phyloP scores from a whole-genome alignment of 2,329 filamentous ascomycete genomes.

The Microcyclospora pomicola region DNA sequence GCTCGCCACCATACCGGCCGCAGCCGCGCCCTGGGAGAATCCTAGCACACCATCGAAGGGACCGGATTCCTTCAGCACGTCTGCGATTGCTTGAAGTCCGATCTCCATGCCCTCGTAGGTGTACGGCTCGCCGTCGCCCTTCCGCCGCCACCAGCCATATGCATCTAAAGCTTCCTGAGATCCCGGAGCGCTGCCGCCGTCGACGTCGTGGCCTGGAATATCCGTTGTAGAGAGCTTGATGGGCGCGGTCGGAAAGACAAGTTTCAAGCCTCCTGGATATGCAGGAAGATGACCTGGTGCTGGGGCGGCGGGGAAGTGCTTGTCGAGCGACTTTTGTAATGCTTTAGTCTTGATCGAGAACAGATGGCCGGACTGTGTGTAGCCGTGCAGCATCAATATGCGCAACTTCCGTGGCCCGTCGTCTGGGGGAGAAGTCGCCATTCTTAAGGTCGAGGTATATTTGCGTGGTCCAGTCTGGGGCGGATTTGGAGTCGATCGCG shows the following conservation, averaged over 20 bases:
- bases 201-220: slow-evolving; percentile 44
- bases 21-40: slow-evolving; percentile 67
- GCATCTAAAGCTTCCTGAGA: slow-evolving; percentile 38
- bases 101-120: slow-evolving; percentile 55
- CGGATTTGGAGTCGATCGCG: too few species aligned
- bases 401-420: slow-evolving; percentile 23
- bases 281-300: slow-evolving; percentile 26
- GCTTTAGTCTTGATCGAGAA: slow-evolving; percentile 85
- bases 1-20: slow-evolving; percentile 57
- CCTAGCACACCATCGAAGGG: slow-evolving; percentile 68
- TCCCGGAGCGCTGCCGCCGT: slow-evolving; percentile 11
- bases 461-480: too few species aligned
- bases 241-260: slow-evolving; percentile 35
- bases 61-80: slow-evolving; percentile 46
- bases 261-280: slow-evolving; percentile 27
- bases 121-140: slow-evolving; percentile 43
- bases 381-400: slow-evolving; percentile 49
- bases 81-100: slow-evolving; percentile 51
- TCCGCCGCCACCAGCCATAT: slow-evolving; percentile 71
- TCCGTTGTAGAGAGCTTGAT: slow-evolving; percentile 30
- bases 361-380: slow-evolving; percentile 73
- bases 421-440: background rate
- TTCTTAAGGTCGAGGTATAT: background rate
- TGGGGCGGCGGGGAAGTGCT: slow-evolving; percentile 52
- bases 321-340: slow-evolving; percentile 64